These are phyloP conservation scores for Styphnolobium japonicum DNA, from an alignment of 306 rosid species.

Conservation along the genomic window DNA sequence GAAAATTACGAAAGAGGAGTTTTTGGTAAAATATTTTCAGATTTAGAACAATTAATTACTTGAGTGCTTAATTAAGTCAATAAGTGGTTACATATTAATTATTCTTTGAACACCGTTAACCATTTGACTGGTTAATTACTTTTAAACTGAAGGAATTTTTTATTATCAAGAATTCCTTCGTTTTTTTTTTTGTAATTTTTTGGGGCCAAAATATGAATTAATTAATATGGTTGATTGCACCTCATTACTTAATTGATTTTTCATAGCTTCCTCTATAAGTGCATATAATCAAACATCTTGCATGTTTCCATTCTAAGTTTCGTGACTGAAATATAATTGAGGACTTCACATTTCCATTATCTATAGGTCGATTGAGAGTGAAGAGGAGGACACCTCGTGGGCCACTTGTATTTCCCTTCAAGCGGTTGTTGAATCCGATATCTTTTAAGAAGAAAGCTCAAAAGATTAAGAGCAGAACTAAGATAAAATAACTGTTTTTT, in stretches of 20 bases:
- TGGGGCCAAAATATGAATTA: not conserved
- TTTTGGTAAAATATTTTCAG: too few species aligned
- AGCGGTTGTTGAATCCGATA: slow-evolving; percentile 41
- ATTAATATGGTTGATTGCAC: not conserved
- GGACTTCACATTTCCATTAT: slow-evolving; percentile 5
- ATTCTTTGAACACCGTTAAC: too few species aligned
- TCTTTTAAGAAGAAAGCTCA: slow-evolving; percentile 59
- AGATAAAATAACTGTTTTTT: not conserved
- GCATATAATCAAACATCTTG: not conserved
- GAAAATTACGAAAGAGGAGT: too few species aligned
- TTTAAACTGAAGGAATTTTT: too few species aligned
- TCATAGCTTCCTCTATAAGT: not conserved
- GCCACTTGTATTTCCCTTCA: slow-evolving; percentile 42
- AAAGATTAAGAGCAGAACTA: slow-evolving; percentile 38
- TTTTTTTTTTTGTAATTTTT: too few species aligned
- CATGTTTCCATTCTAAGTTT: slow-evolving; percentile 4
- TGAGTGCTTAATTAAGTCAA: too few species aligned
- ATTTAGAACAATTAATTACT: too few species aligned
- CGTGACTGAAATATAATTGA: not conserved
- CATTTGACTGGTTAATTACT: too few species aligned
- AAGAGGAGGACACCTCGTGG: slow-evolving; percentile 42
- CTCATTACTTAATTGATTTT: not conserved
- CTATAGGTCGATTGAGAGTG: slow-evolving; percentile 47
- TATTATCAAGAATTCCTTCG: too few species aligned
- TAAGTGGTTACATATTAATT: too few species aligned